phyloP scores from a whole-genome alignment of 2,329 filamentous ascomycete species.

The Mollisiaceae sp. region DNA sequence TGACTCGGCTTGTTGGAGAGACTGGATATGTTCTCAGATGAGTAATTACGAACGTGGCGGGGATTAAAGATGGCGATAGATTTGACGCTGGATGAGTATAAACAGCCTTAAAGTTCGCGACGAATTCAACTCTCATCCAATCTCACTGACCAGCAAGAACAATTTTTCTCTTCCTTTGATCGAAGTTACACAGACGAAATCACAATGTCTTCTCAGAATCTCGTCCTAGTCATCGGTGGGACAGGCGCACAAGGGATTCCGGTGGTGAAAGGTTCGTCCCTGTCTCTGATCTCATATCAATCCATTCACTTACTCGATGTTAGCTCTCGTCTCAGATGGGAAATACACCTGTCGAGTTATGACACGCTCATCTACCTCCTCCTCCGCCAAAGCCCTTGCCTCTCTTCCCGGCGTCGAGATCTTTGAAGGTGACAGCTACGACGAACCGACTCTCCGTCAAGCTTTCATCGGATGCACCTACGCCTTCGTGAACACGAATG shows the following conservation, averaged over 20 bases:
- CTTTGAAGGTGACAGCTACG: conserved; percentile 23
- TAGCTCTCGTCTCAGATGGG: conserved; percentile 7
- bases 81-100: too few species aligned
- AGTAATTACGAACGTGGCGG: too few species aligned
- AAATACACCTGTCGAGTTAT: conserved; percentile 23
- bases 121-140: not conserved
- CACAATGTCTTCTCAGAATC: not conserved
- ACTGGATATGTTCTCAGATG: too few species aligned
- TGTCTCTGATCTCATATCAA: not conserved
- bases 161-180: not conserved
- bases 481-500: conserved; percentile 49
- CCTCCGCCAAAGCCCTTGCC: conserved; percentile 28
- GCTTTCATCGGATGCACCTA: conserved; percentile 33
- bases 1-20: too few species aligned
- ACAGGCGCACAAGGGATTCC: not conserved
- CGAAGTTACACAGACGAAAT: not conserved
- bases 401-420: conserved; percentile 31
- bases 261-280: not conserved
- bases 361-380: conserved; percentile 20
- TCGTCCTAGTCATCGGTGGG: not conserved
- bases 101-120: too few species aligned
- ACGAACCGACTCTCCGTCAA: conserved; percentile 24
- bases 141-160: not conserved
- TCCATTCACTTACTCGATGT: not conserved
- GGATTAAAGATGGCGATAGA: too few species aligned